Percentiles rank a stretch among this genome's conserved stretches.
Evolutionary conservation across 768 basidiomycete species (phyloP).

Genomic region (Podaxis carcinomalis): DNA sequence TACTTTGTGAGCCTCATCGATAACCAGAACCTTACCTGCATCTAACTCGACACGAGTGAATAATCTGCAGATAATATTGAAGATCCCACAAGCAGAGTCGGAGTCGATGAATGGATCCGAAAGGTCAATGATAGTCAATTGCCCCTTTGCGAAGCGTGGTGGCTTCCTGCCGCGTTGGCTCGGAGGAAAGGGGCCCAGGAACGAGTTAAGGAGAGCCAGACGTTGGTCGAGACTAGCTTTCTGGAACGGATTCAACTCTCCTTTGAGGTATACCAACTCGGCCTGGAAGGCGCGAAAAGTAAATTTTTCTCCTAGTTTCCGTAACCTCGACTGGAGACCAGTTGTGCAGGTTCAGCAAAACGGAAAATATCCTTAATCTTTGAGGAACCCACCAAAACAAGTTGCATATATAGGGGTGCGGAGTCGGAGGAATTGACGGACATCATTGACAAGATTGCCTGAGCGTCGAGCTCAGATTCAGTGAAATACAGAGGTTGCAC

Average conservation of each 20-base stretch:
- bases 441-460: constrained; percentile 74
- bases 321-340: constrained; percentile 46
- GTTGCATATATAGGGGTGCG: constrained; percentile 68
- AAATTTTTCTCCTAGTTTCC: constrained; percentile 59
- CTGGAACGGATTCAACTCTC: constrained; percentile 51
- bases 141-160: constrained; percentile 48
- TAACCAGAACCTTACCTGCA: constrained; percentile 65
- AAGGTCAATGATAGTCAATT: constrained; percentile 64
- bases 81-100: constrained; percentile 61
- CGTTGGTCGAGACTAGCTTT: constrained; percentile 56
- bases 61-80: constrained; percentile 62
- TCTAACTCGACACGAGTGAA: constrained; percentile 58
- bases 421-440: constrained; percentile 56
- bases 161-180: constrained; percentile 2
- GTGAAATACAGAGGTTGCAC: constrained; percentile 54
- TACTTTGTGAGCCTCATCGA: constrained; percentile 77
- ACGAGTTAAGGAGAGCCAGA: constrained; percentile 55
- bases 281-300: constrained; percentile 45
- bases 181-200: constrained; percentile 32
- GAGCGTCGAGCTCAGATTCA: constrained; percentile 60
- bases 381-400: constrained; percentile 47
- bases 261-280: constrained; percentile 41
- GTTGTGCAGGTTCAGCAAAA: neutral
- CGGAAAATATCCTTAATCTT: neutral
- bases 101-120: constrained; percentile 73